Evolutionary conservation across 306 rosid species (phyloP).

Genomic region (Acacia confusa): DNA sequence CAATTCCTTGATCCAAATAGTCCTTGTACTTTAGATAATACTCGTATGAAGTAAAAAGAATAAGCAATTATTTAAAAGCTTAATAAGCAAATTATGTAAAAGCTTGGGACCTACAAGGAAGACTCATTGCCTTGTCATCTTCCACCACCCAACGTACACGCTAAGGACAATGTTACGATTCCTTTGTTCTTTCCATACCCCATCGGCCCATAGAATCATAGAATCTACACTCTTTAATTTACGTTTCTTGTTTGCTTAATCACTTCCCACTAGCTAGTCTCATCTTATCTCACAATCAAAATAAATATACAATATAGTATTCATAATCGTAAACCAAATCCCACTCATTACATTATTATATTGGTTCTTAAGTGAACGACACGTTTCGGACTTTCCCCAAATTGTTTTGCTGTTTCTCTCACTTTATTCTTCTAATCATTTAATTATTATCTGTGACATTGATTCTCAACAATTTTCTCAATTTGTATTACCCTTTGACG

Average conservation of each 20-base stretch:
- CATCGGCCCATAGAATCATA: neutral
- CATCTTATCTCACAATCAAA: neutral
- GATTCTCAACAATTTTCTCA: neutral
- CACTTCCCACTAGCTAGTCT: conserved; percentile 2
- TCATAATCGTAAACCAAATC: neutral
- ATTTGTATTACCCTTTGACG: neutral
- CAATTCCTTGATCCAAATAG: too few relatives aligned
- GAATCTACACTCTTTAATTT: neutral
- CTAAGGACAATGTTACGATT: neutral
- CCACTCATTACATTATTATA: neutral
- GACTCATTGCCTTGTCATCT: neutral
- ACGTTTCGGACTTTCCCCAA: neutral
- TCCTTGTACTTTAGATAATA: too few relatives aligned
- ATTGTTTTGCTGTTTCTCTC: neutral
- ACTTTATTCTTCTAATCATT: neutral
- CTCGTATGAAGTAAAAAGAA: neutral
- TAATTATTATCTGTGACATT: neutral
- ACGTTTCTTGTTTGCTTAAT: neutral
- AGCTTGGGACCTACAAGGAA: neutral
- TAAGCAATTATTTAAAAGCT: neutral
- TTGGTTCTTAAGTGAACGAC: neutral
- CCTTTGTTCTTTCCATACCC: neutral
- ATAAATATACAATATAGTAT: neutral
- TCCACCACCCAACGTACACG: conserved; percentile 13
- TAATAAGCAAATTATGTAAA: neutral